Evolutionary conservation across 306 rosid species (phyloP), one percentile per base, ranked within the genome.

Genomic region (Urtica urens): DNA sequence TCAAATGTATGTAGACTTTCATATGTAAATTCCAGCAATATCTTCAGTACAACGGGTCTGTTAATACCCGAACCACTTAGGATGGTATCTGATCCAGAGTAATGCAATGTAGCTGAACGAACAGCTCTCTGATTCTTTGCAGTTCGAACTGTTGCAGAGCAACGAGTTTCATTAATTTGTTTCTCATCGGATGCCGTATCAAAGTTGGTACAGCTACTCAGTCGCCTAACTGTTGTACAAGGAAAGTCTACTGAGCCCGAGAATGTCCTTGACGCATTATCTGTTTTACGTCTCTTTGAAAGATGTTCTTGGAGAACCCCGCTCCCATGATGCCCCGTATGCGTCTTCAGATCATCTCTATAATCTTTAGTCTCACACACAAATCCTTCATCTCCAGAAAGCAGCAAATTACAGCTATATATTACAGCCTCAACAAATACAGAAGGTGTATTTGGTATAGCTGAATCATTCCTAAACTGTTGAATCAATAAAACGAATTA

Each of bases 381-480:
- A 49, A 39, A 40, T 55, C 51, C 67, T 30, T 69, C 41, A 34
- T 66, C 28, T 57, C 49, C 81, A 39, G 51, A 23, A 62, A 88
- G 56, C 38, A 68, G 52, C 77, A 88, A 74, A 57, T 53, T 52
- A 78, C 75, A 81, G 51, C 86, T 72, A 60, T 71, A 59, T 53
- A 90, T 56, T 43, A 74, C 53, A 44, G 84, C 93, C 76, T 90
- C 97, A 44, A 73, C 80, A 71, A 63, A 84, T 72, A 73, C 53
- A 64, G 74, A 74, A 42, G 79, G 66, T 44, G 55, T 43, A 48
- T 61, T 49, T 40, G 75, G 69, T 17, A 59, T 57, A 42, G 41
- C 26, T 12, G 39, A 28, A 23, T 72, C 68, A 67, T 59, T 70
- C 57, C 58, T 69, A 55, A 63, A 60, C 96, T 88, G 83, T 66